Conservation (phyloP, 1,284 basidiomycete species). For the Boletus hoseneyae region DNA sequence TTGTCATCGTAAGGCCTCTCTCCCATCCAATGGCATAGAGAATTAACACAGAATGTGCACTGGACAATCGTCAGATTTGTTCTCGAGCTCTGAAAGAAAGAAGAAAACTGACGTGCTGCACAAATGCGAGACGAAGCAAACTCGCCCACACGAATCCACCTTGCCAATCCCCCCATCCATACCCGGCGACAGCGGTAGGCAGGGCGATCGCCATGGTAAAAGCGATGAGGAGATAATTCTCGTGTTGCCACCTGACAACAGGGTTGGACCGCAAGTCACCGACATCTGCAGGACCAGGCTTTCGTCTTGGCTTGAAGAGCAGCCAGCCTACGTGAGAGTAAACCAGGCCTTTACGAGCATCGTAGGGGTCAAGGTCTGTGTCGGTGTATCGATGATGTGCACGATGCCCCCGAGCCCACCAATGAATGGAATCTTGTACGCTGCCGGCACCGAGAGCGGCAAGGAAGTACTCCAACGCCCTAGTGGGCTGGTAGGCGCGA, state of each 20-base stretch:
- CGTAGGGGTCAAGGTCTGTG: constrained; percentile 93
- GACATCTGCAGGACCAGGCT: constrained; percentile 86
- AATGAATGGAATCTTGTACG: constrained; percentile 87
- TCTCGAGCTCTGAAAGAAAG: too few relatives aligned
- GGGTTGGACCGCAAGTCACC: constrained; percentile 77
- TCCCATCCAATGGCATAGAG: constrained; percentile 92
- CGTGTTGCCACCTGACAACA: constrained; percentile 86
- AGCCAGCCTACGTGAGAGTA: constrained; percentile 93
- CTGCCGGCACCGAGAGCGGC: constrained; percentile 81
- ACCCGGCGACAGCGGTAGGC: constrained; percentile 77
- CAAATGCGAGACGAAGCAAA: constrained; percentile 77
- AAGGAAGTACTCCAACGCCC: constrained; percentile 75
- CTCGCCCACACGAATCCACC: constrained; percentile 90
- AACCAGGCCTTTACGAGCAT: constrained; percentile 79
- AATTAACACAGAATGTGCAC: constrained; percentile 96
- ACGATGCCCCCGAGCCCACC: constrained; percentile 94
- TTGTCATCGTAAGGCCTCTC: constrained; percentile 93
- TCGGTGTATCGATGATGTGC: constrained; percentile 95
- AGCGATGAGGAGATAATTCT: constrained; percentile 71
- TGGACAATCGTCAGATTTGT: constrained; percentile 24
- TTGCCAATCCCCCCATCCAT: constrained; percentile 80
- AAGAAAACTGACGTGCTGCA: constrained; percentile 73
- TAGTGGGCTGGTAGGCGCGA: constrained; percentile 85
- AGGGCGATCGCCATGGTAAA: constrained; percentile 71
- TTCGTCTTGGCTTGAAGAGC: constrained; percentile 84